Conservation (phyloP, 2,329 filamentous ascomycete species). For the Erysiphe pulchra region DNA sequence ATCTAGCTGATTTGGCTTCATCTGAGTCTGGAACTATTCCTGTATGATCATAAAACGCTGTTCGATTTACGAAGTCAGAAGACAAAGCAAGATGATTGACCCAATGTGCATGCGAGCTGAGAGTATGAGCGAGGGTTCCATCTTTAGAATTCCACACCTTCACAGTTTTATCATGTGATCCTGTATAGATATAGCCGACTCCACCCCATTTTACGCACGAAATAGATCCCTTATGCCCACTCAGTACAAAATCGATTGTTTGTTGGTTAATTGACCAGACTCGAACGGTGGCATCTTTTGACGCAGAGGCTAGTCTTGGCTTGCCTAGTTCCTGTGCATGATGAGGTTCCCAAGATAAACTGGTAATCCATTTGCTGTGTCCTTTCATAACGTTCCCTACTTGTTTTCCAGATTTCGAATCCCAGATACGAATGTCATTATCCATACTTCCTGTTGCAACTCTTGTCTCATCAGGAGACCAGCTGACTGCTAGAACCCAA, state of each 20-base stretch:
- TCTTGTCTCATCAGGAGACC: conserved; percentile 57
- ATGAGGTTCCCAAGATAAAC: conserved; percentile 78
- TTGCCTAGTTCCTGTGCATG: conserved; percentile 53
- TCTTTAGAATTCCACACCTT: conserved; percentile 68
- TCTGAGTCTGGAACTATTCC: conserved; percentile 40
- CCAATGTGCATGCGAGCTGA: conserved; percentile 72
- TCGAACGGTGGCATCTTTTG: conserved; percentile 69
- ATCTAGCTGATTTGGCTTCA: conserved; percentile 47
- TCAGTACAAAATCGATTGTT: conserved; percentile 55
- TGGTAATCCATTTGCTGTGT: conserved; percentile 73
- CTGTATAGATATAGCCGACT: conserved; percentile 59
- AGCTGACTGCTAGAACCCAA: conserved; percentile 74
- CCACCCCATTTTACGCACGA: conserved; percentile 90
- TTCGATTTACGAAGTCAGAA: conserved; percentile 72
- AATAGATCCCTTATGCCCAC: conserved; percentile 70
- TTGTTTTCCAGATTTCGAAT: conserved; percentile 54
- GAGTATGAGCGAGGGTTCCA: conserved; percentile 55
- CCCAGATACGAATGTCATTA: conserved; percentile 73
- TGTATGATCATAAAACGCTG: conserved; percentile 65
- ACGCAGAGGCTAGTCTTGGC: conserved; percentile 60
- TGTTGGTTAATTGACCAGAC: conserved; percentile 67
- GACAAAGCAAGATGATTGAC: conserved; percentile 88
- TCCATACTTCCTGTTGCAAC: conserved; percentile 87
- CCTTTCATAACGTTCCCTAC: conserved; percentile 48
- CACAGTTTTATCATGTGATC: conserved; percentile 76